Evolutionary conservation across 1,284 basidiomycete species (phyloP), one percentile per base, ranked within the genome.

Genomic region (Ustilago vetiveriae): DNA sequence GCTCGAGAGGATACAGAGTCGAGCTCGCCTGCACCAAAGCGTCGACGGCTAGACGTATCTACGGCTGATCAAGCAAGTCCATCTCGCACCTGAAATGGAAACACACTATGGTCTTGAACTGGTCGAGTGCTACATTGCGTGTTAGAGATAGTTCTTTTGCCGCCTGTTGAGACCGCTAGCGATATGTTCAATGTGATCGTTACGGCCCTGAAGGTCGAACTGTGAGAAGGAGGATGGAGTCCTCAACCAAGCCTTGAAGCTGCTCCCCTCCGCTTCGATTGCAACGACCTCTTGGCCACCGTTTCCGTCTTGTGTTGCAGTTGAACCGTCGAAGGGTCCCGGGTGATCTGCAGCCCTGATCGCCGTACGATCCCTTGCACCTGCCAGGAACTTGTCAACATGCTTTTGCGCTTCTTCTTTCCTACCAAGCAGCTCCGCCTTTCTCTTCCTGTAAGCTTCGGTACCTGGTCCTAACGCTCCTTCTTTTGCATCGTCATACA

Each of bases 401-500:
- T 6, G 23, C 35, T 19, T 21, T 10, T 48, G 21, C 13, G 44
- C 52, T 9, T 52, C 37, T 8, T 43, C 32, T 22, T 39, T 55
- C 2, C n/a, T 16, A 23, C 60, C 67, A 2, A 70, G 24, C 37
- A 70, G 32, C 14, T 21, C 37, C 1, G 43, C 52, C n/a, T 70
- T 70, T 0, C 29, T 52, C 36, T 16, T 21, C 4, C 52, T 44
- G 37, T 70, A 60, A 19, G 9, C 24, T 14, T 13, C 39, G 3
- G 56, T 43, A 1, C 60, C 60, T 9, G 32, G 32, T 2, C 48
- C 53, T 4, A 48, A 50, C 0, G 29, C 8, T 6, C 46, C 66
- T 37, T 52, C 30, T 22, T 70, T 70, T 7, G 53, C 67, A 27
- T 65, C 40, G 37, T 33, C 26, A 19, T 65, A 65, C 38, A 37